Evolutionary conservation across 441 rosid species (phyloP), one percentile per base, ranked within the genome.

Genomic region (Adansonia gregorii): DNA sequence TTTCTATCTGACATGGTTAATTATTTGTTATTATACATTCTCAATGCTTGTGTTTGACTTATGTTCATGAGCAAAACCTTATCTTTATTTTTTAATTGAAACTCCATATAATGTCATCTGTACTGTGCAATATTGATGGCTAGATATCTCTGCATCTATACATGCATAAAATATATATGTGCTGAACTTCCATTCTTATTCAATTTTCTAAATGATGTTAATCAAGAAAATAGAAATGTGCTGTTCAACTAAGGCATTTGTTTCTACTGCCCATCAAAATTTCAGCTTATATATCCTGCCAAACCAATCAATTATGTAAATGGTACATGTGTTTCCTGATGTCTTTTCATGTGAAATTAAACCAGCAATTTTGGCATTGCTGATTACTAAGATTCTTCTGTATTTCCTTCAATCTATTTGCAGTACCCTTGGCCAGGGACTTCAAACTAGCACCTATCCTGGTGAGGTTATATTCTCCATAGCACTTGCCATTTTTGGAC

Each of bases 351-450:
- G 24, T 43, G 12, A 67, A 6, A 10, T 20, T 67, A 45, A 65
- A 19, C n/a, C 7, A 12, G 46, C 35, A 10, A 12, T 4, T 11
- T 59, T 45, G 2, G 20, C 39, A n/a, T 77, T 27, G 59, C 98
- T 52, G 45, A 11, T 24, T 35, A 1, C 76, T 19, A 52, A 55
- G 14, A 35, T 70, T 51, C 35, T 61, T 65, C 77, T 64, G n/a
- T 27, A 54, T 67, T 82, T 67, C 46, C 39, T 70, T 71, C 72
- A 17, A 54, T 77, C 75, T 46, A 11, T 74, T 52, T 86, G 74
- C 90, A 94, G 99, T 78, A 96, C 99, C 48, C 98, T 96, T 72
- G 99, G 99, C 76, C 99, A 96, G 81, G 99, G 99, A 73, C 99
- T 96, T 78, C 9, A 92, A 83, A 96, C 99, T 49, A 96, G 99